Base-by-base conservation (phyloP, 2,329 filamentous ascomycete species). In the Cercospora citrullina region DNA sequence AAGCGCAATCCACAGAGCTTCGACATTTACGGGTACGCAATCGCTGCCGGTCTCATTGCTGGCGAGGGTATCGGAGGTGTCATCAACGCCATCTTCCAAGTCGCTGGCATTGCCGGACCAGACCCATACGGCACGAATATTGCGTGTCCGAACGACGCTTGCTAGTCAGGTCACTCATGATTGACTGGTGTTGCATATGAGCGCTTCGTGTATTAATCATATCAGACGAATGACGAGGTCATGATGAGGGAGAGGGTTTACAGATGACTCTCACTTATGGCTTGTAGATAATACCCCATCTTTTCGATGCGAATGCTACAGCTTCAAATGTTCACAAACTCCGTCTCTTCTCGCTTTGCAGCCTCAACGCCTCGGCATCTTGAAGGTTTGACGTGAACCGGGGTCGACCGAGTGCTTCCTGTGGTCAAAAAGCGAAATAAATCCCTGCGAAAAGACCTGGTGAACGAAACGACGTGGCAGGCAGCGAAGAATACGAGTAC, bases 51-150 rank as follows among this genome's bases (percentile, higher is more conserved):
- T 58, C 80, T 88, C 70, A 89, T 89, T 75, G 87, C 87, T 3
- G 87, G 87, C 5, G 87, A 89, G 78, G 87, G 87, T 65, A 84
- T 89, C 64, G 87, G 87, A 36, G 87, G 87, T 70, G 86, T 89
- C n/a, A 75, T 89, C 67, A 88, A 88, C 70, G 87, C 87, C 2
- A 75, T 84, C 39, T 81, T 84, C 74, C 80, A 84, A 72, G 79
- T 85, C 63, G 80, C 78, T 1, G 80, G 80, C 28, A 81, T 82
- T 65, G 72, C 76, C 14, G 81, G 82, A 8, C 76, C 76, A 14
- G 75, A 77, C 51, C 74, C 75, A 0, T 80, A 83, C 65, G 83
- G 83, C 12, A 79, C 77, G 0, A 75, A 79, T 42, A 74, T 81
- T 62, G 82, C 76, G 2, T 84, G 82, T 65, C 82, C 82, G 1